These are phyloP conservation scores for Pseudognaphalium luteoalbum DNA, from an alignment of 129 eudicot species.

Conservation along the genomic window DNA sequence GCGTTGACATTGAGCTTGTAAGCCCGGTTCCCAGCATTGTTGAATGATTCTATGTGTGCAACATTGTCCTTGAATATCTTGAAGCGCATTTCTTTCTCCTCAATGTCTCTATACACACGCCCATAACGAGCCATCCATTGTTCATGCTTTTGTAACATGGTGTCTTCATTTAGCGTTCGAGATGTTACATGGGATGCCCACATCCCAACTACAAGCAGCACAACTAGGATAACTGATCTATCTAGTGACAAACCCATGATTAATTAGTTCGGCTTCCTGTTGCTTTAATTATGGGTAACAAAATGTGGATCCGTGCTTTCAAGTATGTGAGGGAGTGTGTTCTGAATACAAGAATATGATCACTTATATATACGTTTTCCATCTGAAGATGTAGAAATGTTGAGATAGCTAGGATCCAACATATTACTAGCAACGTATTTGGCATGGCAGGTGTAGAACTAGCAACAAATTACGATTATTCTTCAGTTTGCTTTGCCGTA, in stretches of 20 bases:
- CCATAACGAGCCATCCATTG: conserved; percentile 48
- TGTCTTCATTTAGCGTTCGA: conserved; percentile 24
- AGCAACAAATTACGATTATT: background rate
- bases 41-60: conserved; percentile 31
- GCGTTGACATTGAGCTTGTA: conserved; percentile 33
- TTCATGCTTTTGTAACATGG: conserved; percentile 39
- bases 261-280: background rate
- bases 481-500: conserved; percentile 1
- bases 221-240: background rate
- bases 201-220: conserved; percentile 26
- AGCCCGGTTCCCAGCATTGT: conserved; percentile 24
- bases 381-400: background rate
- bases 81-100: conserved; percentile 37
- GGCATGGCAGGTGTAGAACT: conserved; percentile 9
- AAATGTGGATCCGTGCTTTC: background rate
- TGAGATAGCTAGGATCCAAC: background rate
- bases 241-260: conserved; percentile 7
- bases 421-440: conserved; percentile 4
- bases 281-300: background rate
- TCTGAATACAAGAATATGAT: conserved; percentile 8
- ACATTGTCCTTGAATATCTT: conserved; percentile 37
- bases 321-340: background rate
- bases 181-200: conserved; percentile 33
- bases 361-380: too few relatives aligned
- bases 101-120: conserved; percentile 35